Evolutionary conservation across 2,329 filamentous ascomycete genomes (phyloP).

Genomic region (Aspergillus sp.): DNA sequence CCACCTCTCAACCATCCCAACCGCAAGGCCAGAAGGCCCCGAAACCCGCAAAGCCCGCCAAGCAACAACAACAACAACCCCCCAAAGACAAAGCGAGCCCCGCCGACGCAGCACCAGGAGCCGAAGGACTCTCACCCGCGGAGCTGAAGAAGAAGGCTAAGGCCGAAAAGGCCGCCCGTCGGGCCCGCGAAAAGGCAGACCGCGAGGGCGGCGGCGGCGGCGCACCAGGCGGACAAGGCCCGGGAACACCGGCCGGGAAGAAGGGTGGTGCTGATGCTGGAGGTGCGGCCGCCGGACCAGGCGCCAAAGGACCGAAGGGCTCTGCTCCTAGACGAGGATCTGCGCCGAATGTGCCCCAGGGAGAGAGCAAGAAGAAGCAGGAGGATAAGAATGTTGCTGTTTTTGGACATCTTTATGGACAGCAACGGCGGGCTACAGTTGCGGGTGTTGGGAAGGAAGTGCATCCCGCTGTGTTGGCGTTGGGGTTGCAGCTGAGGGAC

Average conservation of each 20-base stretch:
- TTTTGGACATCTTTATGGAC: slow-evolving; percentile 82
- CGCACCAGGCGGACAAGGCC: slow-evolving; percentile 30
- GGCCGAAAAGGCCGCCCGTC: slow-evolving; percentile 84
- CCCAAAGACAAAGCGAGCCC: slow-evolving; percentile 25
- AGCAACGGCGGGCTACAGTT: slow-evolving; percentile 65
- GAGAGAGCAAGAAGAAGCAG: slow-evolving; percentile 53
- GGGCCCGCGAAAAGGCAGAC: slow-evolving; percentile 68
- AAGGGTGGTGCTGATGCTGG: slow-evolving; percentile 31
- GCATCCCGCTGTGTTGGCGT: slow-evolving; percentile 77
- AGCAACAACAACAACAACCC: slow-evolving; percentile 18
- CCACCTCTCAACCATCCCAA: slow-evolving; percentile 17
- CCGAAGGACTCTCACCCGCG: slow-evolving; percentile 50
- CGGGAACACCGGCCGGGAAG: slow-evolving; percentile 21
- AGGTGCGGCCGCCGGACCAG: slow-evolving; percentile 23
- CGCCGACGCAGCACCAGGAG: slow-evolving; percentile 25
- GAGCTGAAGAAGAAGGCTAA: slow-evolving; percentile 87
- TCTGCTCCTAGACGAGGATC: slow-evolving; percentile 36
- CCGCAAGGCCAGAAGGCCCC: slow-evolving; percentile 24
- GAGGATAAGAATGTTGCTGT: slow-evolving; percentile 68
- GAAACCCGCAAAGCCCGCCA: slow-evolving; percentile 15
- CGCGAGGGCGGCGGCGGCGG: slow-evolving; percentile 44
- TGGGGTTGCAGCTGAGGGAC: slow-evolving; percentile 86
- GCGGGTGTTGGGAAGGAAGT: slow-evolving; percentile 68
- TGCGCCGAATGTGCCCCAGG: slow-evolving; percentile 37
- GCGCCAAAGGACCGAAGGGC: slow-evolving; percentile 32